Evolutionary conservation across 345 rosid species (phyloP).

Genomic region (Rhizophora mangle): DNA sequence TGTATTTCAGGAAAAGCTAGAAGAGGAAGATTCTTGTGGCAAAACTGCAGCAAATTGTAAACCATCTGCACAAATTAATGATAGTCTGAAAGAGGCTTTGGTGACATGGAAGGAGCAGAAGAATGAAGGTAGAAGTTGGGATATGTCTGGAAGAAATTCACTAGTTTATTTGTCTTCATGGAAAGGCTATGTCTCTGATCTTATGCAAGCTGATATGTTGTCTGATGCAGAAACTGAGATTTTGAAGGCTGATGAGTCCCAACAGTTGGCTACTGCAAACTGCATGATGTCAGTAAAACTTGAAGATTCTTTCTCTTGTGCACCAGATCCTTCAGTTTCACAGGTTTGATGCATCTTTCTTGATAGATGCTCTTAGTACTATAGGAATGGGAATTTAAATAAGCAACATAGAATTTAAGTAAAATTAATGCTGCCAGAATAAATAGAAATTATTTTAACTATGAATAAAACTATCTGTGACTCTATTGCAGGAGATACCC

Average conservation of each 20-base stretch:
- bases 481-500: conserved; percentile 26
- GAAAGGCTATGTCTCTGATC: background rate
- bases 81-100: conserved; percentile 2
- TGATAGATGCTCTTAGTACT: background rate
- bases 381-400: background rate
- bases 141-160: conserved; percentile 1
- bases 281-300: conserved; percentile 6
- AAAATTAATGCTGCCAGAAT: too few species aligned
- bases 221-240: conserved; percentile 10
- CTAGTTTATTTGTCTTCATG: background rate
- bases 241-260: conserved; percentile 14
- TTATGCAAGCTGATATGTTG: conserved; percentile 5
- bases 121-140: conserved; percentile 9
- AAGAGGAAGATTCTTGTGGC: conserved; percentile 18
- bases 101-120: conserved; percentile 3
- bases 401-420: background rate
- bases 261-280: conserved; percentile 5
- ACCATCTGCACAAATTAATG: conserved; percentile 11
- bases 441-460: background rate
- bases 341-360: conserved; percentile 35
- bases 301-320: conserved; percentile 13
- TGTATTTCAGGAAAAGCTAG: conserved; percentile 5
- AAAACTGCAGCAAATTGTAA: conserved; percentile 2
- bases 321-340: conserved; percentile 10
- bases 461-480: background rate